These are phyloP conservation scores for Musa troglodytarum DNA, from an alignment of 176 grass and related monocot genomes.

Conservation along the genomic window DNA sequence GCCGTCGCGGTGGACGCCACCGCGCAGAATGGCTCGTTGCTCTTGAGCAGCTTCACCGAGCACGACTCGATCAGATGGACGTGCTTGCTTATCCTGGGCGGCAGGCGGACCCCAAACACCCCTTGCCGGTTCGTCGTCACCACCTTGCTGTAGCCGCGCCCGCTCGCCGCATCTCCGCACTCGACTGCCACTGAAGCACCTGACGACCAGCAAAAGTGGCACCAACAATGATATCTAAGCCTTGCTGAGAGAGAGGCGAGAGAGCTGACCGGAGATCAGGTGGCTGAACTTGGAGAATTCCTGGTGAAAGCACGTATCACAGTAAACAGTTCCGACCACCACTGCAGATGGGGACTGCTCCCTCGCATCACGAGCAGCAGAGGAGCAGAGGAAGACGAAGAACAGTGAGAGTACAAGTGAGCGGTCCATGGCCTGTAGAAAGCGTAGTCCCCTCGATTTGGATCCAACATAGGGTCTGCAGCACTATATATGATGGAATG, in stretches of 20 bases:
- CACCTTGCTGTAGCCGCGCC: conserved; percentile 13
- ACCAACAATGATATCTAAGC: background rate
- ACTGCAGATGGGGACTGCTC: background rate
- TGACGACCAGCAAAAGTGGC: background rate
- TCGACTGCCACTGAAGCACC: conserved; percentile 25
- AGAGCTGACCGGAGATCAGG: conserved; percentile 26
- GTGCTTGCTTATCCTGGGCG: conserved; percentile 15
- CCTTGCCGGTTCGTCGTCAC: conserved; percentile 22
- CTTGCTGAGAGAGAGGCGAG: background rate
- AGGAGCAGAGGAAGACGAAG: too few relatives aligned
- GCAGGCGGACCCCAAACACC: conserved; percentile 16
- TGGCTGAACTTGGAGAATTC: conserved; percentile 14
- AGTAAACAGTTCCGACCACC: conserved; percentile 29
- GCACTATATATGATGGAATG: background rate
- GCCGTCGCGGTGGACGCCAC: conserved; percentile 20
- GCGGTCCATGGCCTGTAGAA: background rate
- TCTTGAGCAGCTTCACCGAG: conserved; percentile 21
- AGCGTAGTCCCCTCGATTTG: background rate
- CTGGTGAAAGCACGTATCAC: conserved; percentile 28
- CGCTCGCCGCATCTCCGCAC: conserved; percentile 13
- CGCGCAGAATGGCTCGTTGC: conserved; percentile 28
- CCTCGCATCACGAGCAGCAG: background rate
- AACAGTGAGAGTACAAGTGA: background rate
- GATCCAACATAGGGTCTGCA: background rate
- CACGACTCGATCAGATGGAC: conserved; percentile 20